phyloP scores from a whole-genome alignment of 2,329 filamentous ascomycete species.

The Fonsecaea pugnacius region DNA sequence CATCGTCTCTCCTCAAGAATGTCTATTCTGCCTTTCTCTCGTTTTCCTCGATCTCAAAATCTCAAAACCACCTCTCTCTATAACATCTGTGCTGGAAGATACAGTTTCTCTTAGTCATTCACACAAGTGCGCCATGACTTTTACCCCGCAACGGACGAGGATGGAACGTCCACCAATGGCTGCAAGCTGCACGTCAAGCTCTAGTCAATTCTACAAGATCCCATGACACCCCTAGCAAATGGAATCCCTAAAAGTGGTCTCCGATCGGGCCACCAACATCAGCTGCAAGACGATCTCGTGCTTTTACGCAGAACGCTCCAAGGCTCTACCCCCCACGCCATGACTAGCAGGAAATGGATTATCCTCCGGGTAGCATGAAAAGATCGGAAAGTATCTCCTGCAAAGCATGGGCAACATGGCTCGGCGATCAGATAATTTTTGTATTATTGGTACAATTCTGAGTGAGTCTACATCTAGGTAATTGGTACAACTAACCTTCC shows the following conservation, averaged over 20 bases:
- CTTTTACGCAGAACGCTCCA: neutral
- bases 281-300: slow-evolving; percentile 14
- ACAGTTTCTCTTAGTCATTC: slow-evolving; percentile 18
- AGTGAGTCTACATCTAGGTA: neutral
- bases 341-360: no score
- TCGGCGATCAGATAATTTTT: neutral
- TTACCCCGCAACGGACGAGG: slow-evolving; percentile 15
- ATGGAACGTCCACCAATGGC: slow-evolving; percentile 3
- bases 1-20: neutral
- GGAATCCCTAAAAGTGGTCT: slow-evolving; percentile 11
- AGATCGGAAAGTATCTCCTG: no score
- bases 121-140: neutral
- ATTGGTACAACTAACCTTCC: slow-evolving; percentile 7
- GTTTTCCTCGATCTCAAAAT: neutral
- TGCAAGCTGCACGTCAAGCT: slow-evolving; percentile 9
- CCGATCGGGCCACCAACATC: slow-evolving; percentile 14
- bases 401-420: neutral
- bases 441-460: slow-evolving; percentile 27
- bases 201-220: slow-evolving; percentile 12
- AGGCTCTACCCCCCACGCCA: neutral
- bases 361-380: no score
- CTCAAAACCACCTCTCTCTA: neutral
- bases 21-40: neutral
- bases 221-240: slow-evolving; percentile 19
- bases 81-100: neutral